These are phyloP conservation scores for Tylopilus microsporus DNA, from an alignment of 1,284 basidiomycete genomes.

Conservation along the genomic window DNA sequence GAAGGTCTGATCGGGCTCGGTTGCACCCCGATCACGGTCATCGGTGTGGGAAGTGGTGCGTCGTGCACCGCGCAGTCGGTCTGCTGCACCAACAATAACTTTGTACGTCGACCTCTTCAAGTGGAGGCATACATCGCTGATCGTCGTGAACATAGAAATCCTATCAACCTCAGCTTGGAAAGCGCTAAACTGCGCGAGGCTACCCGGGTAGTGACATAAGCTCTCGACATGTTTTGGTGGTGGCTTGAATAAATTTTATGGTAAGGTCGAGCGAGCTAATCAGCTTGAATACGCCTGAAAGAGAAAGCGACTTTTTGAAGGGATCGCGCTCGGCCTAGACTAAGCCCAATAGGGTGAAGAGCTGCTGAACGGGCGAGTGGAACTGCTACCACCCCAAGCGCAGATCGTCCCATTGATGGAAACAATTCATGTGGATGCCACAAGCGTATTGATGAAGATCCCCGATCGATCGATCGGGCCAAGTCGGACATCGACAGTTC, in stretches of 20 bases:
- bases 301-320: too few species aligned
- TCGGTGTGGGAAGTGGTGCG: background rate
- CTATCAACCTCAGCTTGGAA: too few species aligned
- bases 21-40: constrained; percentile 2
- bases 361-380: too few species aligned
- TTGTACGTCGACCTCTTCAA: background rate
- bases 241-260: too few species aligned
- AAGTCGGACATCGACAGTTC: background rate
- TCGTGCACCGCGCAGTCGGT: constrained; percentile 8
- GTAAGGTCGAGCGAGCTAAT: too few species aligned
- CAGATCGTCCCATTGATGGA: background rate
- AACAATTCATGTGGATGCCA: background rate
- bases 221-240: too few species aligned
- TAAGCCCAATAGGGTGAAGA: too few species aligned
- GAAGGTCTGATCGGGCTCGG: constrained; percentile 1
- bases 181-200: too few species aligned
- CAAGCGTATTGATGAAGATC: too few species aligned
- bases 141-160: background rate
- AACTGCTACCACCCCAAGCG: background rate
- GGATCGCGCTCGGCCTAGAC: too few species aligned
- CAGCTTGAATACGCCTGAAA: too few species aligned
- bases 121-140: background rate
- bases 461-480: background rate
- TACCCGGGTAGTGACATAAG: too few species aligned
- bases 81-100: background rate